Base-by-base conservation (phyloP, 1,139 yeast species). In the Zygosaccharomyces sapae region DNA sequence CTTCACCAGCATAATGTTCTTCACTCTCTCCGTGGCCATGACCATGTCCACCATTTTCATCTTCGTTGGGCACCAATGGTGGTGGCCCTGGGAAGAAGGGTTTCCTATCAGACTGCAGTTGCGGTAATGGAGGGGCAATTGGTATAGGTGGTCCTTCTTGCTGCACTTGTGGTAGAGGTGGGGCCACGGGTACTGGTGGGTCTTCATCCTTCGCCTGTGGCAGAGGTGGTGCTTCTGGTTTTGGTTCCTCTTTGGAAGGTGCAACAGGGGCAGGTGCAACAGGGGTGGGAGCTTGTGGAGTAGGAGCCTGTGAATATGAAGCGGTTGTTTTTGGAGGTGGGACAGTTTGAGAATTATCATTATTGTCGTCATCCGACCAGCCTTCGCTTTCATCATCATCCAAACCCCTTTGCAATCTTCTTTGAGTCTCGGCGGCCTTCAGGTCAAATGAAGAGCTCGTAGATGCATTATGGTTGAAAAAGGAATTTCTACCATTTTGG, bases 381-480 rank as follows among this genome's bases (percentile, higher is more conserved):
- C 80, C 80, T 54, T 77, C 84, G 46, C 73, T 76, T n/a, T 60
- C 63, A 46, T 72, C 76, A 35, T 52, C 58, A 33, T 48, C 54
- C 41, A 75, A 61, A 3, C 88, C 87, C 62, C 86, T 71, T 63
- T 82, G 88, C 5, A 83, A 74, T 18, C 74, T 79, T 61, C 88
- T 72, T 63, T 82, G 88, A 2, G 78, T 80, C 44, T 77, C 82
- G 5, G 82, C 77, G 51, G 80, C 80, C 51, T 72, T 71, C 0
- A 77, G 70, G 58, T 81, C 85, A 51, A 78, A 66, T 10, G 68
- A 59, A 2, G 69, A 55, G 1, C 66, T 55, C 3, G 58, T 38
- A 10, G 58, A 44, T 7, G 50, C 41, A 1, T 53, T 36, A 18
- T 76, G 73, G 56, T 79, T 79, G 67, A 81, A 80, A 63, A 80